Evolutionary conservation across 2,329 filamentous ascomycete species (phyloP).

Genomic region (Geosmithia morbida): DNA sequence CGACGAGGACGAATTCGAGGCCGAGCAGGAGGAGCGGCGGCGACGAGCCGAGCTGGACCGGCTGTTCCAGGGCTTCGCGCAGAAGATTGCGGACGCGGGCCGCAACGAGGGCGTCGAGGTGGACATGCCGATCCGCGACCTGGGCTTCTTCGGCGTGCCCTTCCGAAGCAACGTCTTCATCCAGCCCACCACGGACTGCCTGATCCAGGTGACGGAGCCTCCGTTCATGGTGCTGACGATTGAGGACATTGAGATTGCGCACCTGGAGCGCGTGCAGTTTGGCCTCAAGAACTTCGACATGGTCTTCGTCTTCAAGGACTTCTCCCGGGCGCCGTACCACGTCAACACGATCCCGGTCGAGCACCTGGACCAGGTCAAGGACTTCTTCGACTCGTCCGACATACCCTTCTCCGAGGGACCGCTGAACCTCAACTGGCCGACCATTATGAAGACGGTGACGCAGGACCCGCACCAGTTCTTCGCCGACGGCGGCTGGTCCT

Average conservation of each 20-base stretch:
- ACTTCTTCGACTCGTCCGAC: conserved; percentile 92
- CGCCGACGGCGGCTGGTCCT: conserved; percentile 86
- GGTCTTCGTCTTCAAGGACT: conserved; percentile 97
- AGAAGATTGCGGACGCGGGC: conserved; percentile 93
- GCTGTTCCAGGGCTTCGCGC: conserved; percentile 88
- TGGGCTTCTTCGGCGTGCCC: conserved; percentile 93
- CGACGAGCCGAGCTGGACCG: conserved; percentile 85
- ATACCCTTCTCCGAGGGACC: conserved; percentile 91
- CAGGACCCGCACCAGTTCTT: conserved; percentile 93
- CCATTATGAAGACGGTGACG: conserved; percentile 98
- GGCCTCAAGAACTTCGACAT: conserved; percentile 98
- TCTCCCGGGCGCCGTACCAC: conserved; percentile 75
- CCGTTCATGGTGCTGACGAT: conserved; percentile 94
- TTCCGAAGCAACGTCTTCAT: conserved; percentile 92
- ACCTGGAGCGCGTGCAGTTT: conserved; percentile 91
- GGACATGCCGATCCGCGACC: conserved; percentile 91
- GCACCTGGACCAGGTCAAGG: conserved; percentile 86
- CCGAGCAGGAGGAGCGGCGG: conserved; percentile 90
- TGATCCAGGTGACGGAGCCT: conserved; percentile 92
- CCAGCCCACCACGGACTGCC: conserved; percentile 89
- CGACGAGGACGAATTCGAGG: conserved; percentile 97
- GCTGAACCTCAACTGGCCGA: conserved; percentile 95
- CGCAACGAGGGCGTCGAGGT: conserved; percentile 84
- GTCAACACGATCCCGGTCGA: conserved; percentile 98
- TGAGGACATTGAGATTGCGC: conserved; percentile 90